Conservation (phyloP, 805 yeast species). For the Yarrowia divulgata region DNA sequence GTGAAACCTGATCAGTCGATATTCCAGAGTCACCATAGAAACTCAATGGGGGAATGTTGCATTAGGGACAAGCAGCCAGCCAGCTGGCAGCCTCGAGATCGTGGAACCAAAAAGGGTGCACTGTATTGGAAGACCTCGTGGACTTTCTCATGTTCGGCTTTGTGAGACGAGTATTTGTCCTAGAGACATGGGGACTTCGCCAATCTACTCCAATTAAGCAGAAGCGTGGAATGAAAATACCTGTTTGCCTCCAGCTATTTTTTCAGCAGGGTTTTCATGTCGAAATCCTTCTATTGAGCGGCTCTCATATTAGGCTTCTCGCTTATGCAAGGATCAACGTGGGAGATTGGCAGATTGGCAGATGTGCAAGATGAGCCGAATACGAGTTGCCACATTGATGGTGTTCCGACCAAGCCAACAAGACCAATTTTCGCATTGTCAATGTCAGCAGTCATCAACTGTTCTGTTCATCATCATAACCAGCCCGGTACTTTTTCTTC, state of each 20-base stretch:
- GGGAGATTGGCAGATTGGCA: slow-evolving; percentile 14
- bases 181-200: not conserved
- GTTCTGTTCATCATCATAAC: too few species aligned
- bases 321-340: slow-evolving; percentile 4
- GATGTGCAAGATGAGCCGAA: not conserved
- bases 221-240: not conserved
- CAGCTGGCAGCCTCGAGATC: not conserved
- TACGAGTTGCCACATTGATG: not conserved
- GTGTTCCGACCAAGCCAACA: too few species aligned
- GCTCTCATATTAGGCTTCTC: not conserved
- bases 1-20: not conserved
- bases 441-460: too few species aligned
- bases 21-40: not conserved
- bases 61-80: not conserved
- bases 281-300: not conserved
- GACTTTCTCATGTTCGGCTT: not conserved
- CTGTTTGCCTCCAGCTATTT: not conserved
- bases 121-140: too few species aligned
- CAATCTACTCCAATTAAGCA: not conserved
- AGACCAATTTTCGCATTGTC: too few species aligned
- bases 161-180: not conserved
- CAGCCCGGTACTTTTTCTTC: too few species aligned
- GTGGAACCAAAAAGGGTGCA: not conserved
- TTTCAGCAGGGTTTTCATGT: not conserved
- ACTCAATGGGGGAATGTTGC: slow-evolving; percentile 20